phyloP scores from a whole-genome alignment of 1,139 yeast genomes.

The Meyerozyma sp. region DNA sequence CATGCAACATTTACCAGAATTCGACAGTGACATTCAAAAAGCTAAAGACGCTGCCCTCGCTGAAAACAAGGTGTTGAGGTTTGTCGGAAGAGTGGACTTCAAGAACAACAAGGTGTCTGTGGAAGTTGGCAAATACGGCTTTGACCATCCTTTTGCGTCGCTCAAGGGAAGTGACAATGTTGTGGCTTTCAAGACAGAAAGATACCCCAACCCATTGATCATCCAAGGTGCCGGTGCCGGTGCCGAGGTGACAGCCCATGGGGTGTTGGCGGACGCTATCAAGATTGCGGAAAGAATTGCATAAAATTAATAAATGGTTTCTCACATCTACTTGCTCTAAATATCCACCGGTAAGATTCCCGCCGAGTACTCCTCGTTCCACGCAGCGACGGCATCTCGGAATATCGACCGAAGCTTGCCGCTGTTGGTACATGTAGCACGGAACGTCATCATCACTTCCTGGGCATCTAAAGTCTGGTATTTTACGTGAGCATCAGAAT shows the following conservation, averaged over 20 bases:
- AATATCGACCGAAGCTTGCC: constrained; percentile 47
- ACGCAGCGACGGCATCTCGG: constrained; percentile 49
- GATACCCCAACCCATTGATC: constrained; percentile 89
- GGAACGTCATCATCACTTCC: constrained; percentile 63
- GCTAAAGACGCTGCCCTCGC: constrained; percentile 77
- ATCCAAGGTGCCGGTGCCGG: constrained; percentile 99
- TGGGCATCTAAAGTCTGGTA: constrained; percentile 55
- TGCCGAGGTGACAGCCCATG: constrained; percentile 97
- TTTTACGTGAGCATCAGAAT: constrained; percentile 22
- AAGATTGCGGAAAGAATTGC: constrained; percentile 85
- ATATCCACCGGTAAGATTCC: background rate
- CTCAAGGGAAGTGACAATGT: constrained; percentile 95
- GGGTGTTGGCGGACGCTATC: constrained; percentile 89
- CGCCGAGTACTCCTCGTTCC: constrained; percentile 28
- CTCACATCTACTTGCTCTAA: background rate
- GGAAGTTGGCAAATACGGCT: constrained; percentile 79
- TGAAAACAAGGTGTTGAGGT: constrained; percentile 84
- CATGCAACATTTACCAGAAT: constrained; percentile 72
- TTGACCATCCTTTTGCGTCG: constrained; percentile 92
- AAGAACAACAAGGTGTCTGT: constrained; percentile 66
- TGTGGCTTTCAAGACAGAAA: constrained; percentile 81
- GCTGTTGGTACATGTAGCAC: constrained; percentile 54
- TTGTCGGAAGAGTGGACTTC: constrained; percentile 86
- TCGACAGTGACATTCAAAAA: constrained; percentile 71
- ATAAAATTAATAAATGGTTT: constrained; percentile 12